Base-by-base conservation (phyloP, 331 rosid genomes). In the Cydonia oblonga region DNA sequence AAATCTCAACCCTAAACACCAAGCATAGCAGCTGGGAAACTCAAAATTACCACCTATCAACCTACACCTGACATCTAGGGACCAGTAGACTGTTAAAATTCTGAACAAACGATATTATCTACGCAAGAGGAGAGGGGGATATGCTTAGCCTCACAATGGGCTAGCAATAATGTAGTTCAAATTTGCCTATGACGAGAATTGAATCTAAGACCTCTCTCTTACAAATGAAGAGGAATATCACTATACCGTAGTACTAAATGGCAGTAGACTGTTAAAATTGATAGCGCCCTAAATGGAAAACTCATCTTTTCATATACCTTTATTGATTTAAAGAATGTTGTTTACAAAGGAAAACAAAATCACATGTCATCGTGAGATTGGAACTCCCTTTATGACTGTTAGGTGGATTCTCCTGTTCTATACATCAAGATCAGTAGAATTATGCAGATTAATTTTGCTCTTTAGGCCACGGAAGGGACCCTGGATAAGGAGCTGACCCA, bases 401-500 rank as follows among this genome's bases (percentile, higher is more conserved):
- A 38, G 42, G 42, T 38, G 42, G 42, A 38, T 38, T 38, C 42
- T 38, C 42, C 42, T 38, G 13, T 38, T 38, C 42, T 38, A 38
- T 38, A 9, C 42, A 38, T 38, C 42, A 38, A 38, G 42, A 0
- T 0, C 40, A 9, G 68, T 65, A 60, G 14, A 54, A 32, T 38
- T 19, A 19, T 18, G n/a, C 5, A 22, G 23, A 54, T 52, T 40
- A 44, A 26, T 23, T 69, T 53, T 59, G 72, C 66, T 24, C 26
- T 28, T 12, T 12, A 63, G 68, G 53, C 97, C 97, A 92, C 0
- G 97, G 97, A 71, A 92, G 87, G 62, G 81, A 73, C 56, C 87
- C 88, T 3, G 96, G 86, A 80, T 74, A 92, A 70, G 96, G 91
- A 76, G 81, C 75, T 38, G 84, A 51, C 61, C 90, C 96, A 70